Conservation (phyloP, 2,329 filamentous ascomycete genomes). For the Lasiodiplodia sp. region DNA sequence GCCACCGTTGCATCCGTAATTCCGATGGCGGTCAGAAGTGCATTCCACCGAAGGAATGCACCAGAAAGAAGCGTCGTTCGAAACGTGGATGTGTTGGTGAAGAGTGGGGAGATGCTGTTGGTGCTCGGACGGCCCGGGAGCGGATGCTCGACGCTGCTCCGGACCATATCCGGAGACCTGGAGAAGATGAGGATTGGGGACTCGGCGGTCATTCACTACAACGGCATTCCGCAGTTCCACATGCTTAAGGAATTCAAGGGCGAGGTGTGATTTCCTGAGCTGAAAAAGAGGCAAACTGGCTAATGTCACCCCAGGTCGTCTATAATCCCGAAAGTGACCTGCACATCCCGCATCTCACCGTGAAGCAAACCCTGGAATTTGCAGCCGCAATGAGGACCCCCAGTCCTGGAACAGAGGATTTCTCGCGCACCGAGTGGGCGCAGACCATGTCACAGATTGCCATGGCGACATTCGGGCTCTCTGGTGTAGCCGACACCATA, state of each 20-base stretch:
- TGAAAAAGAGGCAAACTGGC: neutral
- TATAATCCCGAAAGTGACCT: slow-evolving; percentile 58
- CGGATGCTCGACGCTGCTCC: slow-evolving; percentile 70
- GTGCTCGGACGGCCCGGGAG: slow-evolving; percentile 60
- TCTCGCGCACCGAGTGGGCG: neutral
- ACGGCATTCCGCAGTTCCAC: slow-evolving; percentile 49
- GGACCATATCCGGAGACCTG: slow-evolving; percentile 67
- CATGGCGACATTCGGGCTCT: slow-evolving; percentile 62
- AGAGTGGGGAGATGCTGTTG: slow-evolving; percentile 57
- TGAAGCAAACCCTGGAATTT: slow-evolving; percentile 64
- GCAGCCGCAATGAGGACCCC: slow-evolving; percentile 59
- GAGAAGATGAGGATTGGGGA: slow-evolving; percentile 62
- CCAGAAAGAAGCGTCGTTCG: neutral
- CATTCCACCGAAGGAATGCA: neutral
- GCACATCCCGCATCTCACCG: slow-evolving; percentile 65
- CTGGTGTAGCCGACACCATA: slow-evolving; percentile 63
- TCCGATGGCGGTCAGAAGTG: neutral
- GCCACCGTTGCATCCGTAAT: neutral
- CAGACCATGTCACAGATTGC: slow-evolving; percentile 51
- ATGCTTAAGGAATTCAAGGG: slow-evolving; percentile 58
- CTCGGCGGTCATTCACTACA: slow-evolving; percentile 65
- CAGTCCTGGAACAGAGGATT: neutral
- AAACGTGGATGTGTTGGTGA: slow-evolving; percentile 41
- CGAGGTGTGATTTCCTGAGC: slow-evolving; percentile 35
- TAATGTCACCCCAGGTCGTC: slow-evolving; percentile 36